Base-by-base conservation (phyloP, 345 rosid species). In the Boechera stricta region DNA sequence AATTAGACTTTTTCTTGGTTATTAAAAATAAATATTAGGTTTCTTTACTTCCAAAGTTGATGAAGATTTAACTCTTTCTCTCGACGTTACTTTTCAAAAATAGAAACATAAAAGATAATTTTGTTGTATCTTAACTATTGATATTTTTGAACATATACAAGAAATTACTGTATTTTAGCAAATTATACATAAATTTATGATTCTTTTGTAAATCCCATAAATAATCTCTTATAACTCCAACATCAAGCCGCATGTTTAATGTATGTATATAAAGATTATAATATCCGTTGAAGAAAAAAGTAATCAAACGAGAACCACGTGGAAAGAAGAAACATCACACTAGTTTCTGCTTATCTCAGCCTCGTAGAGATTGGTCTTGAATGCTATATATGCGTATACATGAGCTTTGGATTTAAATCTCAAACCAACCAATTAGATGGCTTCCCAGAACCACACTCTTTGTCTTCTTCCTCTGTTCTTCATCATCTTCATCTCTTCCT, bases 371-470 rank as follows among this genome's bases (percentile, higher is more conserved):
- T 24, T 31, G 0, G 29, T 60, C 9, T 38, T 68, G 38, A 7
- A 24, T 72, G 49, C 2, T 55, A 44, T 44, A 51, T 31, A 3
- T 0, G 28, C 16, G 6, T 44, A 44, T 52, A 63, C 56, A 55
- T 5, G 13, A 77, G 58, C 52, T 54, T 8, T 2, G 16, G 6
- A 48, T 69, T 33, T 41, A 10, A 3, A 62, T 62, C 13, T 53
- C 26, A 70, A 56, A 71, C 33, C 45, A 36, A 63, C n/a, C 59
- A 55, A 55, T 54, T 11, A 45, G 6, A 77, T 77, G 77, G 68
- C 77, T 58, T 72, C 69, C 3, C 5, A 5, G 5, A 53, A 54
- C 60, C 72, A 71, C 9, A 64, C 10, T 28, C 24, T 54, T 32
- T 8, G 12, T 71, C 49, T 64, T 57, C 54, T 71, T 45, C 16